A percentile compares a stretch with the other conserved stretches of the same genome.
These are phyloP conservation scores for Diaporthe caulivora DNA, from an alignment of 2,329 filamentous ascomycete genomes.

Conservation along the genomic window DNA sequence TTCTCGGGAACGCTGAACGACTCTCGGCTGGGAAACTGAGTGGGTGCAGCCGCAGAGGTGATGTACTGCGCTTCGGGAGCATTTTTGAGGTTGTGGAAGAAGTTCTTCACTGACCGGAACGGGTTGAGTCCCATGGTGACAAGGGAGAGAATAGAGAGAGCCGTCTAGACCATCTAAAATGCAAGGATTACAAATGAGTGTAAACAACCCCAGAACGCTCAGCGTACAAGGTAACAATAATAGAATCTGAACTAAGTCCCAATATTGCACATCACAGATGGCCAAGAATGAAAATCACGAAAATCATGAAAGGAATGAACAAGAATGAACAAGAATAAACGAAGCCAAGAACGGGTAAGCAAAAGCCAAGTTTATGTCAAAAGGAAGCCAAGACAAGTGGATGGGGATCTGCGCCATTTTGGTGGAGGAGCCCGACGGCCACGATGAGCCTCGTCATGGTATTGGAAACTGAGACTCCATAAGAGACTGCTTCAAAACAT, in stretches of 20 bases:
- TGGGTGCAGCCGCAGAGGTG: constrained; percentile 38
- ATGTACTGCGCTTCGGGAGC: constrained; percentile 42
- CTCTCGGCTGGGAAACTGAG: constrained; percentile 39
- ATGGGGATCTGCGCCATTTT: not conserved
- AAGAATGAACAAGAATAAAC: constrained; percentile 14
- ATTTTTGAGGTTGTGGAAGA: constrained; percentile 39
- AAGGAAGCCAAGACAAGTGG: not conserved
- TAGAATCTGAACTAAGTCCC: not conserved
- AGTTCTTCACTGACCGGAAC: constrained; percentile 33
- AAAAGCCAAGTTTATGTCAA: not conserved
- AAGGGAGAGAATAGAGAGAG: not conserved
- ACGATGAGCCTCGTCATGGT: constrained; percentile 11
- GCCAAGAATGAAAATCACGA: constrained; percentile 28
- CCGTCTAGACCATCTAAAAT: constrained; percentile 7
- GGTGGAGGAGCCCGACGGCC: constrained; percentile 22
- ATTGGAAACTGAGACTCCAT: constrained; percentile 26
- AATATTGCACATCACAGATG: constrained; percentile 26
- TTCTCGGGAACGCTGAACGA: constrained; percentile 29
- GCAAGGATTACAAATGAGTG: constrained; percentile 1
- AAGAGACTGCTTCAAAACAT: constrained; percentile 24
- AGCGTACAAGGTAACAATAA: constrained; percentile 29
- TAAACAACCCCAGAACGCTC: constrained; percentile 26
- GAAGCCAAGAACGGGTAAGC: not conserved
- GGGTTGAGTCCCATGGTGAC: constrained; percentile 31
- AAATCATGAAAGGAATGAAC: constrained; percentile 8